phyloP scores from a whole-genome alignment of 768 basidiomycete genomes.

The Erythrobasidium yunnanense region DNA sequence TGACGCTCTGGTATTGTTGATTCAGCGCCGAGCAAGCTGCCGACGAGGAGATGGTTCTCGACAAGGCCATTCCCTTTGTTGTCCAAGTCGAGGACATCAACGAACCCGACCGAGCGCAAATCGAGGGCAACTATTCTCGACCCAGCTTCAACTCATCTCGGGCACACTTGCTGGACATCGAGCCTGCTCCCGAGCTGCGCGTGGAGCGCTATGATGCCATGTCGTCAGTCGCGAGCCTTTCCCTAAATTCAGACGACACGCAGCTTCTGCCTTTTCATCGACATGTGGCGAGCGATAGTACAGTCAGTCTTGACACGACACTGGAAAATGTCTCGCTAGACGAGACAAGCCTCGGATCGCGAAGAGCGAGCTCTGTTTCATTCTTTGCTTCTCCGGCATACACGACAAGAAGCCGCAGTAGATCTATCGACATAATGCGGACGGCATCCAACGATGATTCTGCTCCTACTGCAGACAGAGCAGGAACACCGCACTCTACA shows the following conservation, averaged over 20 bases:
- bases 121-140: background rate
- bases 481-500: too few species aligned
- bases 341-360: background rate
- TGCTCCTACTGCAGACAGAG: too few species aligned
- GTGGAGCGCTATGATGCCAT: conserved; percentile 6
- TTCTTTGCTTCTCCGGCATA: conserved; percentile 22
- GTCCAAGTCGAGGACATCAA: too few species aligned
- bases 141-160: background rate
- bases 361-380: conserved; percentile 3
- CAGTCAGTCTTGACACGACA: background rate
- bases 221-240: too few species aligned
- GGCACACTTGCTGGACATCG: conserved; percentile 1
- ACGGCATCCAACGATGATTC: background rate
- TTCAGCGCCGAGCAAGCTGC: conserved; percentile 1
- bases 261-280: too few species aligned
- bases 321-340: background rate
- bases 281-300: background rate
- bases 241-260: too few species aligned
- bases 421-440: conserved; percentile 5
- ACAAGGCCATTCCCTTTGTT: background rate
- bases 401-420: background rate
- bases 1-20: background rate
- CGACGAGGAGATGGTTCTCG: conserved; percentile 19
- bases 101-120: background rate
- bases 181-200: conserved; percentile 15